These are phyloP conservation scores for Suillus subluteus DNA, from an alignment of 768 basidiomycete genomes.

Conservation along the genomic window DNA sequence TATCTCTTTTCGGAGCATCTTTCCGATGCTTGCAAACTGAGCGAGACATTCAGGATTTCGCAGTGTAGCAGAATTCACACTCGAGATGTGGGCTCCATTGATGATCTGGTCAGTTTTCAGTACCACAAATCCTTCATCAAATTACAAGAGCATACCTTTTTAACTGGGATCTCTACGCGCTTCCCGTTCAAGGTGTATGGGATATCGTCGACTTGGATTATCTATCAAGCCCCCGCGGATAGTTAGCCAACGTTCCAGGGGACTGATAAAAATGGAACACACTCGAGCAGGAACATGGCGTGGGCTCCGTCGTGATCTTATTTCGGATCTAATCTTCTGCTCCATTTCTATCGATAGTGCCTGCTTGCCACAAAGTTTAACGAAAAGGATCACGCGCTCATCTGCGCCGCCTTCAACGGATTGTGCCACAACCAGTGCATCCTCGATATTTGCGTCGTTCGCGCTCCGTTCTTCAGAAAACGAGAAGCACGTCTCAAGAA, in stretches of 20 bases:
- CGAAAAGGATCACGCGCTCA: slow-evolving; percentile 77
- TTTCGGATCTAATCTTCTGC: slow-evolving; percentile 59
- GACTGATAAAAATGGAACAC: slow-evolving; percentile 27
- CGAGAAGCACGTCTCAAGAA: slow-evolving; percentile 67
- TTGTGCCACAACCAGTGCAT: slow-evolving; percentile 75
- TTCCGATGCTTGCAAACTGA: slow-evolving; percentile 61
- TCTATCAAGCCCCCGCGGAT: slow-evolving; percentile 41
- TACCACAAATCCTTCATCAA: slow-evolving; percentile 17
- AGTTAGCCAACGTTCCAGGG: slow-evolving; percentile 26
- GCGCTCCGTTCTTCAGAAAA: slow-evolving; percentile 26
- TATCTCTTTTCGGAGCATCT: slow-evolving; percentile 49
- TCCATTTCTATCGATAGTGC: slow-evolving; percentile 54
- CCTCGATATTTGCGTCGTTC: slow-evolving; percentile 47
- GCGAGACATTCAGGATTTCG: slow-evolving; percentile 73
- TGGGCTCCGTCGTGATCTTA: slow-evolving; percentile 66
- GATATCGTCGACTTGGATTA: slow-evolving; percentile 70
- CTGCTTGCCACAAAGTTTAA: slow-evolving; percentile 60
- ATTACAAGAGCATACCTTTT: slow-evolving; percentile 49
- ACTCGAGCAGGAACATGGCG: slow-evolving; percentile 80
- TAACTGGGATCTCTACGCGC: slow-evolving; percentile 77
- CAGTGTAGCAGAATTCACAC: slow-evolving; percentile 72
- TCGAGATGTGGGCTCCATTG: slow-evolving; percentile 71
- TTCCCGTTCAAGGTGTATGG: slow-evolving; percentile 85
- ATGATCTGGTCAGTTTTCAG: slow-evolving; percentile 55
- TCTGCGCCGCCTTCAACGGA: slow-evolving; percentile 65